phyloP scores from a whole-genome alignment of 1,139 yeast species.

The Hanseniaspora uvarum region DNA sequence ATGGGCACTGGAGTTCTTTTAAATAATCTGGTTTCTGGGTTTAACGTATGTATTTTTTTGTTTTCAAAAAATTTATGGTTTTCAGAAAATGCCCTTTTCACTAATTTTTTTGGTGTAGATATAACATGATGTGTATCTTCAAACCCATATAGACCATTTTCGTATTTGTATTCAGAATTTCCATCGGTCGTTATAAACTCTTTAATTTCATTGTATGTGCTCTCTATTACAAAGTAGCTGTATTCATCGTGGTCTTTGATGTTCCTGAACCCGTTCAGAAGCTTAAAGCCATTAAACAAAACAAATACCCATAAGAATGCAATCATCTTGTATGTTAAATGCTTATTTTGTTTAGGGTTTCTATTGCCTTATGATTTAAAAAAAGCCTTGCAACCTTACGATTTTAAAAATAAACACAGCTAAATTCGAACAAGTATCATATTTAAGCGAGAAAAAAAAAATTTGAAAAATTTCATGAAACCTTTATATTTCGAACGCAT shows the following conservation, averaged over 20 bases:
- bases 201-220: background rate
- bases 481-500: no score
- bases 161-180: background rate
- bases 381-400: no score
- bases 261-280: slow-evolving; percentile 4
- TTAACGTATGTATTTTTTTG: background rate
- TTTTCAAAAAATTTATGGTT: background rate
- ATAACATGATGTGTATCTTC: slow-evolving; percentile 12
- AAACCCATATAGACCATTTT: slow-evolving; percentile 12
- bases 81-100: background rate
- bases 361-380: background rate
- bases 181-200: background rate
- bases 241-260: background rate
- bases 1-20: slow-evolving; percentile 40
- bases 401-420: background rate
- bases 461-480: no score
- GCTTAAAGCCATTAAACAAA: background rate
- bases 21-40: slow-evolving; percentile 37
- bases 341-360: background rate
- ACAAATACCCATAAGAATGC: background rate
- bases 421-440: no score
- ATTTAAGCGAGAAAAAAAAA: no score
- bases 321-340: background rate
- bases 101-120: background rate
- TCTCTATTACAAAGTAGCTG: slow-evolving; percentile 8